A percentile compares a stretch with the other conserved stretches of the same genome.
Conservation (phyloP, 2,329 filamentous ascomycete species). For the Pseudocercospora ulei region DNA sequence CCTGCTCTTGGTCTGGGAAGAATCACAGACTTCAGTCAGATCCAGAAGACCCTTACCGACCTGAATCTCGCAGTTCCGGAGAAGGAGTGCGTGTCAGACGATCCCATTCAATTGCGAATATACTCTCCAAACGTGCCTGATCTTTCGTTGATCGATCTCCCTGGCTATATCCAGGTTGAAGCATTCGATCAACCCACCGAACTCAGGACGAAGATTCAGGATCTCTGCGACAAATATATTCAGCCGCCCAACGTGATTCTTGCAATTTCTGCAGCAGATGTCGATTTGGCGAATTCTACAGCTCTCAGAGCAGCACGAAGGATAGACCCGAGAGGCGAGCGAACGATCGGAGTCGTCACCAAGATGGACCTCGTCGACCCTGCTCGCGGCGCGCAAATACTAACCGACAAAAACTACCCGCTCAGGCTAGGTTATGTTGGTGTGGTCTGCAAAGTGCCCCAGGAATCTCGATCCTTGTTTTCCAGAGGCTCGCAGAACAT, state of each 20-base stretch:
- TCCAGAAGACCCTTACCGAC: slow-evolving; percentile 89
- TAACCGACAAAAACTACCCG: slow-evolving; percentile 86
- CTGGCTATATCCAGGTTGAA: slow-evolving; percentile 93
- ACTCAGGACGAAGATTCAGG: slow-evolving; percentile 88
- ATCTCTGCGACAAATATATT: slow-evolving; percentile 97
- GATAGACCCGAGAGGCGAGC: slow-evolving; percentile 86
- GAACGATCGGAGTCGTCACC: slow-evolving; percentile 96
- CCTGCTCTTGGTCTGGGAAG: slow-evolving; percentile 81
- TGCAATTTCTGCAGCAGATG: slow-evolving; percentile 93
- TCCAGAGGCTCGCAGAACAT: slow-evolving; percentile 73
- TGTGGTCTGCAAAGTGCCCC: slow-evolving; percentile 74
- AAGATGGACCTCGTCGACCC: slow-evolving; percentile 98
- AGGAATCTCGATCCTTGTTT: slow-evolving; percentile 59
- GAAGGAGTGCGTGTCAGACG: slow-evolving; percentile 84
- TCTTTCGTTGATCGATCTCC: slow-evolving; percentile 87
- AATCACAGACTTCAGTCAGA: slow-evolving; percentile 81
- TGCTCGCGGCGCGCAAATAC: slow-evolving; percentile 62
- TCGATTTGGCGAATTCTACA: slow-evolving; percentile 93
- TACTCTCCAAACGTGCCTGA: slow-evolving; percentile 94
- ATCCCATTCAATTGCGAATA: slow-evolving; percentile 90
- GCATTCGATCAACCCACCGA: slow-evolving; percentile 82
- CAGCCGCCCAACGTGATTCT: slow-evolving; percentile 91
- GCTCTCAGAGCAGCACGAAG: slow-evolving; percentile 79
- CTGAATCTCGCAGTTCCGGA: slow-evolving; percentile 88
- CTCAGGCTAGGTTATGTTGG: slow-evolving; percentile 92